These are phyloP conservation scores for Aquilaria sinensis DNA, from an alignment of 345 rosid genomes.

Conservation along the genomic window DNA sequence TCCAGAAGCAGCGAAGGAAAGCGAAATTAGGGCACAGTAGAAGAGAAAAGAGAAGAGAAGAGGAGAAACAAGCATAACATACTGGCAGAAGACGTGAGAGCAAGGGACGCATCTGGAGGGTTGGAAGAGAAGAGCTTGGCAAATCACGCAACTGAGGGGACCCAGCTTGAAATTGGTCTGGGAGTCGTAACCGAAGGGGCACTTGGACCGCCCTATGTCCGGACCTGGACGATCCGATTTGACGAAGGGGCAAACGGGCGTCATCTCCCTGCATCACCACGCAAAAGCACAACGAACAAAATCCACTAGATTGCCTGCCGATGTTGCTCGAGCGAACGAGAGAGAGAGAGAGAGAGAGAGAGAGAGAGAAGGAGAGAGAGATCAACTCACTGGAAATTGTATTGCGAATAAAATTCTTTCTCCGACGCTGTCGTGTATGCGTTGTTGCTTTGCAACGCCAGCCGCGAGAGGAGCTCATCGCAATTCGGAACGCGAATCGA, in stretches of 20 bases:
- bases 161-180: constrained; percentile 79
- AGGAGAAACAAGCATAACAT: constrained; percentile 13
- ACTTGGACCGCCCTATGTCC: constrained; percentile 43
- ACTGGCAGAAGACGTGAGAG: constrained; percentile 88
- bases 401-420: no score
- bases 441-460: no score
- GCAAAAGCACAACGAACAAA: no score
- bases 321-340: no score
- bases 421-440: no score
- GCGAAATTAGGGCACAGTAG: background rate
- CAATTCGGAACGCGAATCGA: no score
- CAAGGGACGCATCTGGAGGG: constrained; percentile 86
- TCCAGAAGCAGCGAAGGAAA: background rate
- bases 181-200: constrained; percentile 93
- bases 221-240: constrained; percentile 50
- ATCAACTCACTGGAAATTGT: no score
- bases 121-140: constrained; percentile 83
- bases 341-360: no score
- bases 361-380: no score
- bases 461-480: no score
- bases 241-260: constrained; percentile 76
- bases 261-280: constrained; percentile 29
- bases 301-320: no score
- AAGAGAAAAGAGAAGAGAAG: constrained; percentile 6
- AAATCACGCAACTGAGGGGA: constrained; percentile 88